A percentile compares a stretch with the other conserved stretches of the same genome.
These are phyloP conservation scores for Sugiyamaella floridensis DNA, from an alignment of 805 yeast genomes.

Conservation along the genomic window DNA sequence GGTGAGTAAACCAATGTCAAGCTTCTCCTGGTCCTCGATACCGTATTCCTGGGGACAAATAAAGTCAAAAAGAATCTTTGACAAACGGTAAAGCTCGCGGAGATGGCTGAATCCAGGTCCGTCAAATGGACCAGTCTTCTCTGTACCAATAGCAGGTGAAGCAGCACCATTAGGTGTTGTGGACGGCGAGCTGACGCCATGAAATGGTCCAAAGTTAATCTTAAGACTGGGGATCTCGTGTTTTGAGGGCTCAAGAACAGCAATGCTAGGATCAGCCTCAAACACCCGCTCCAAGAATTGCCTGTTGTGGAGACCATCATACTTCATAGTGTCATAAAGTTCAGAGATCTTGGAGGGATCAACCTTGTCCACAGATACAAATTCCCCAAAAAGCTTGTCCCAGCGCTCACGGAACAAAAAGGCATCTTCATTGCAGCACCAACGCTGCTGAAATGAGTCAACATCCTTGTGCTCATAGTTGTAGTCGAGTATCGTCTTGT, in stretches of 20 bases:
- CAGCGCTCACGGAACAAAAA: constrained; percentile 85
- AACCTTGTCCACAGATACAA: constrained; percentile 85
- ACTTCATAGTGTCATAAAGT: constrained; percentile 96
- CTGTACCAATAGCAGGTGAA: constrained; percentile 30
- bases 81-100: constrained; percentile 80
- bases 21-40: constrained; percentile 86
- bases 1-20: constrained; percentile 91
- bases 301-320: constrained; percentile 93
- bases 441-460: constrained; percentile 58
- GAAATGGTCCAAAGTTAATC: constrained; percentile 9
- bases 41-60: constrained; percentile 99
- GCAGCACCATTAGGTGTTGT: constrained; percentile 20
- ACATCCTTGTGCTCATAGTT: constrained; percentile 67
- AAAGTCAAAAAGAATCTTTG: constrained; percentile 91
- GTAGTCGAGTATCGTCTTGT: constrained; percentile 72
- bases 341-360: constrained; percentile 97
- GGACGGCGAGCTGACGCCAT: constrained; percentile 4
- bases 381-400: constrained; percentile 93
- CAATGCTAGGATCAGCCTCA: constrained; percentile 45
- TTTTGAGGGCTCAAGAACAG: constrained; percentile 21
- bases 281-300: constrained; percentile 80
- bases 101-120: constrained; percentile 71
- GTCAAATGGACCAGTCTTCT: constrained; percentile 47
- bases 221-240: constrained; percentile 19
- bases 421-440: constrained; percentile 99